Evolutionary conservation across 768 basidiomycete genomes (phyloP), one percentile per base, ranked within the genome.

Genomic region (Trichaptum fuscoviolaceum): DNA sequence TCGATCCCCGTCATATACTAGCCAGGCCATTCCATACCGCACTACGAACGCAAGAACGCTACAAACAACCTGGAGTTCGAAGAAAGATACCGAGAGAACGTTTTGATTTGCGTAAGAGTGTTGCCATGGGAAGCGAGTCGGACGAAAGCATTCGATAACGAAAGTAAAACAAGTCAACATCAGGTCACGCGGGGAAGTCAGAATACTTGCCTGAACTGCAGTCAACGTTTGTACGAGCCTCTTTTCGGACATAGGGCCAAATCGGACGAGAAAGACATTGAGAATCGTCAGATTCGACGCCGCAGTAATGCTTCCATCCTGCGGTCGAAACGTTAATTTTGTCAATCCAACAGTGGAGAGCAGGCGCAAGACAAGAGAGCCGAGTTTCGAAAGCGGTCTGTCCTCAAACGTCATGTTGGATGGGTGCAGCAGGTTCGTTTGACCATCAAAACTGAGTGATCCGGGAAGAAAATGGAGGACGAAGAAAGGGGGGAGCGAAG

Each of bases 1-100:
- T 74, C 96, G 83, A 78, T 95, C 93, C 10, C 93, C 95, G 72
- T 96, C 96, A 74, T 97, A 99, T 58, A 97, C 84, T 65, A 96
- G 81, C 61, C 90, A 85, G 3, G 94, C 95, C 15, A 96, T 82
- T 9, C 95, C 96, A 71, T 99, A 98, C 71, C 96, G 83, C 35
- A 99, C 85, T 24, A 83, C 80, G 75, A 99, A 99, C 8, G 93
- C 97, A 10, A 92, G 64, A 4, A 85, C 71, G 75, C 94, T 97
- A 59, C 96, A 92, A 10, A 81, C 78, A 67, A 89, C 76, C 90
- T 95, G 66, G 61, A 65, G 25, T 35, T 52, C 5, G 30, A 52
- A 12, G 42, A 52, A 2, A 52, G 42, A 52, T 12, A 52, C 42
- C 42, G 42, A 65, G 63, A 23, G 36, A 60, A n/a, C 30, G 25